Base-by-base conservation (phyloP, 2,329 filamentous ascomycete genomes). In the Calonectria hongkongensis region DNA sequence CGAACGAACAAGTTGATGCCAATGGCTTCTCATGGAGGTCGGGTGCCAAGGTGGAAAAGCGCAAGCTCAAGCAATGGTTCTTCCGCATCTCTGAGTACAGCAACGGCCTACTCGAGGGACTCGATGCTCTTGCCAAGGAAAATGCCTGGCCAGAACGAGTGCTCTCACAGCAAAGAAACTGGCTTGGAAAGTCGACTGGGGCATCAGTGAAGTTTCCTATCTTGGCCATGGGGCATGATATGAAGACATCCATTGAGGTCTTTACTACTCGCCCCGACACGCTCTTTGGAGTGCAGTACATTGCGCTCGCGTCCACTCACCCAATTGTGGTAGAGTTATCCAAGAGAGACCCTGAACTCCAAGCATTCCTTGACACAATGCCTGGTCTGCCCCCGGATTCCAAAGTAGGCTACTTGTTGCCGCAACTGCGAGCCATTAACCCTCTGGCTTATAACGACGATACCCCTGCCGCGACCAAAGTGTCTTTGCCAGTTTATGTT, bases 1-100 rank as follows among this genome's bases (percentile, higher is more conserved):
- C 95, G 13, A 98, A 98, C 82, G 95, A 98, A 84, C 95, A 98
- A 84, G 95, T 98, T n/a, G 94, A 97, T 81, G 89, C 93, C 63
- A 93, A 95, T 80, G 95, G 95, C 39, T 91, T 88, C 78, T 98
- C 95, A 2, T 98, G 95, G 95, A 91, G 95, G 70, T 97, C 94
- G 1, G 95, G 95, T 12, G 95, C 94, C 63, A 92, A 94, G 81
- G 95, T 97, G 21, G 93, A 97, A 84, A 94, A 95, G 85, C 87
- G 91, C 72, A 90, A 91, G 77, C 87, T 97, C 60, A 95, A 94
- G 84, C 95, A 98, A 83, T 98, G 95, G 95, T 98, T 97, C 82
- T 91, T 98, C 75, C 92, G 92, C 74, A 97, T 97, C 79, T 96
- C 95, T 4, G 90, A 91, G 62, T 97, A 94, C 80, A 92, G 94